phyloP scores from a whole-genome alignment of 352 stramenopile species.

The Phytopythium cucurbitacearum region DNA sequence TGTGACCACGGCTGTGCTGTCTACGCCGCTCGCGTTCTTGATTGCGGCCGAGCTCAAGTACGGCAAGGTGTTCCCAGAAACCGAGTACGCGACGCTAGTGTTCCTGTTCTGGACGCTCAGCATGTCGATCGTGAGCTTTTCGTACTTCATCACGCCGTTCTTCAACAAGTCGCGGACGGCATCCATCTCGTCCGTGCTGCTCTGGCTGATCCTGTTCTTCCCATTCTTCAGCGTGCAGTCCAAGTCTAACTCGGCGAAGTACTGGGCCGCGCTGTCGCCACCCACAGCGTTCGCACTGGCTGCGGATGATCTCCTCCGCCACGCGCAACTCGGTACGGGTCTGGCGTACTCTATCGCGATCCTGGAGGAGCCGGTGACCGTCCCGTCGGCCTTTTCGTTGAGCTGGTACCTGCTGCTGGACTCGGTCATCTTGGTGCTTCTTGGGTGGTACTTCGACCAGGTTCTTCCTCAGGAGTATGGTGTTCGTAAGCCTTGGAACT shows the following conservation, averaged over 20 bases:
- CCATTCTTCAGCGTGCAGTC: slow-evolving; percentile 64
- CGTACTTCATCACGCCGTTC: slow-evolving; percentile 56
- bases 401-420: slow-evolving; percentile 74
- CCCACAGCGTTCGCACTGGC: slow-evolving; percentile 66
- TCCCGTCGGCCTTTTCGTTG: slow-evolving; percentile 47
- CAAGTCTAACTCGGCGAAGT: slow-evolving; percentile 35
- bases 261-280: slow-evolving; percentile 45
- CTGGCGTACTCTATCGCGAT: slow-evolving; percentile 56
- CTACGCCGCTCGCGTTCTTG: slow-evolving; percentile 42
- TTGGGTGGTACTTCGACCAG: slow-evolving; percentile 92
- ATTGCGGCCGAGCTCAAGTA: slow-evolving; percentile 56
- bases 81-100: slow-evolving; percentile 55
- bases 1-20: slow-evolving; percentile 38
- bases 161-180: slow-evolving; percentile 70
- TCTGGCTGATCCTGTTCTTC: slow-evolving; percentile 76
- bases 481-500: slow-evolving; percentile 87
- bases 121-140: slow-evolving; percentile 59
- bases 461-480: slow-evolving; percentile 91
- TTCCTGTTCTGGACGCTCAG: slow-evolving; percentile 64
- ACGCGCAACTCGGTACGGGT: slow-evolving; percentile 53
- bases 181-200: slow-evolving; percentile 52
- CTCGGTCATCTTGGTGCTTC: slow-evolving; percentile 63
- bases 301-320: slow-evolving; percentile 51
- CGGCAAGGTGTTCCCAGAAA: slow-evolving; percentile 57
- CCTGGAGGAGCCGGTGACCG: slow-evolving; percentile 29